These are phyloP conservation scores for Clonostachys chloroleuca DNA, from an alignment of 2,329 filamentous ascomycete genomes.

Conservation along the genomic window DNA sequence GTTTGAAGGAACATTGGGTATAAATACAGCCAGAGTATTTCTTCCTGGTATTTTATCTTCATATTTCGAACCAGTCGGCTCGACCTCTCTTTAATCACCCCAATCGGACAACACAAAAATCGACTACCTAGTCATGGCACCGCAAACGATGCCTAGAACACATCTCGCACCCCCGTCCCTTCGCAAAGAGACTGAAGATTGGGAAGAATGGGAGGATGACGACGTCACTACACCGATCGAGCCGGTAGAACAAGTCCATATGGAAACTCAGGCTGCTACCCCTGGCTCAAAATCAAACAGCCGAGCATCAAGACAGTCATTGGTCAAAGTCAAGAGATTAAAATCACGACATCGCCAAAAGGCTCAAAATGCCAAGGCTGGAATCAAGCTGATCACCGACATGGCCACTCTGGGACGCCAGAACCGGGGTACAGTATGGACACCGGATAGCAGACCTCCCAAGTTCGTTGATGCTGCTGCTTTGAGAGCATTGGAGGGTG, in stretches of 20 bases:
- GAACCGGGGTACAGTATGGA: conserved; percentile 10
- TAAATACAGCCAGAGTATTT: neutral
- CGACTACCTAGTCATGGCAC: neutral
- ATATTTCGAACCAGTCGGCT: neutral
- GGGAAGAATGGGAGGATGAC: conserved; percentile 52
- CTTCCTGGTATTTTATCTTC: neutral
- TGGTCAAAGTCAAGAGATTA: conserved; percentile 35
- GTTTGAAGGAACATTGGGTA: neutral
- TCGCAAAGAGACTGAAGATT: conserved; percentile 28
- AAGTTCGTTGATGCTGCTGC: conserved; percentile 58
- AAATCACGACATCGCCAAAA: conserved; percentile 60
- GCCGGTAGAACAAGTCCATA: conserved; percentile 26
- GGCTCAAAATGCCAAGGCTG: conserved; percentile 54
- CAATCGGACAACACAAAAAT: conserved; percentile 6
- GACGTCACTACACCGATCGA: conserved; percentile 34
- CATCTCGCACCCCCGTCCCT: neutral
- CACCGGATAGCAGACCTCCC: conserved; percentile 18
- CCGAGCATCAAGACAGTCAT: conserved; percentile 17
- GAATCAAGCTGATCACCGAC: conserved; percentile 67
- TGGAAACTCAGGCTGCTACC: conserved; percentile 3
- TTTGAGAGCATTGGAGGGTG: conserved; percentile 54
- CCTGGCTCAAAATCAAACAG: conserved; percentile 5
- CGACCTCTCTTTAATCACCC: neutral
- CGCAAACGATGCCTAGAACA: conserved; percentile 1
- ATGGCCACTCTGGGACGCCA: conserved; percentile 49